These are phyloP conservation scores for Irpex rosettiformis DNA, from an alignment of 1,284 basidiomycete genomes.

Conservation along the genomic window DNA sequence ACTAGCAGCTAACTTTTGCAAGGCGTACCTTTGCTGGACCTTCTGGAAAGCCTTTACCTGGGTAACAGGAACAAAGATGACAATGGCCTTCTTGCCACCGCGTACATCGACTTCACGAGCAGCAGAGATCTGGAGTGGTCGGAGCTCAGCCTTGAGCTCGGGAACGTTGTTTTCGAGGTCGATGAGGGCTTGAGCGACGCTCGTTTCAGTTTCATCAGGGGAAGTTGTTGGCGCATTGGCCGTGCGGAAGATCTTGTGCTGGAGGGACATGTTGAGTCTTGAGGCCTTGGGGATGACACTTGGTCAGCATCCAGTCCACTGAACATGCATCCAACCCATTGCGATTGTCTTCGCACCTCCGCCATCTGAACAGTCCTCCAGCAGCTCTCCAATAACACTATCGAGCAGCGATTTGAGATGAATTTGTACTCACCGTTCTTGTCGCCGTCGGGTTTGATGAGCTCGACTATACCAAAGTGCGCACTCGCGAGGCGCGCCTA, in stretches of 20 bases:
- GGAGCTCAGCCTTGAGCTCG: constrained; percentile 96
- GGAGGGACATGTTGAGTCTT: constrained; percentile 63
- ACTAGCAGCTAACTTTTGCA: constrained; percentile 15
- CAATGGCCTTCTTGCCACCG: constrained; percentile 99
- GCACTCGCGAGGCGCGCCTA: background rate
- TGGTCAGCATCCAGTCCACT: constrained; percentile 43
- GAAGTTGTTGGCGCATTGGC: constrained; percentile 91
- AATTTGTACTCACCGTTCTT: constrained; percentile 42
- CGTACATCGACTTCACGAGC: constrained; percentile 99
- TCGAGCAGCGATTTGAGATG: constrained; percentile 17
- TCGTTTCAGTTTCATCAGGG: constrained; percentile 91
- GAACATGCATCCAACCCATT: constrained; percentile 43
- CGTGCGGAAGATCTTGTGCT: constrained; percentile 91
- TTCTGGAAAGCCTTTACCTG: constrained; percentile 99
- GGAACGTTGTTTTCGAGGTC: constrained; percentile 98
- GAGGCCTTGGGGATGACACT: constrained; percentile 26
- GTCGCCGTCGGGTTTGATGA: constrained; percentile 39
- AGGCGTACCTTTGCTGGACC: constrained; percentile 88
- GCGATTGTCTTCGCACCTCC: constrained; percentile 29
- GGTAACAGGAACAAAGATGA: constrained; percentile 97
- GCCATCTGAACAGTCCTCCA: constrained; percentile 13
- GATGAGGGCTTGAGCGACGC: constrained; percentile 93
- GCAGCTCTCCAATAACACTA: constrained; percentile 10
- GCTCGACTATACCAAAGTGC: constrained; percentile 8
- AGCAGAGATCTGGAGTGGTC: constrained; percentile 94